Evolutionary conservation across 257 asterid species (phyloP).

Genomic region (Catharanthus roseus): DNA sequence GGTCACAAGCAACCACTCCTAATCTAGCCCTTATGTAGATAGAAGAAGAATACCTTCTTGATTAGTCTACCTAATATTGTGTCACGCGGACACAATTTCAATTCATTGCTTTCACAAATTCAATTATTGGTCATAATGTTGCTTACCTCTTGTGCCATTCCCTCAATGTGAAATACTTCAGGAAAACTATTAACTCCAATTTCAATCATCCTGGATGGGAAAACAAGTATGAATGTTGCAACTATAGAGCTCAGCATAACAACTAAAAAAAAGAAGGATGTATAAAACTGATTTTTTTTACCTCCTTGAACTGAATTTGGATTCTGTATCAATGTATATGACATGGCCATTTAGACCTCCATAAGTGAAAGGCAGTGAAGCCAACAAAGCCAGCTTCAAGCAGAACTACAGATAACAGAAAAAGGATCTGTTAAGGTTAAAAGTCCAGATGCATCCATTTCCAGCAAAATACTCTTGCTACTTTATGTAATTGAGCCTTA

Average conservation of each 20-base stretch:
- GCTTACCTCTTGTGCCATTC: slow-evolving; percentile 71
- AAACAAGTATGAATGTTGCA: not conserved
- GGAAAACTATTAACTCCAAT: slow-evolving; percentile 77
- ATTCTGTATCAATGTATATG: slow-evolving; percentile 80
- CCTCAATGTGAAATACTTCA: slow-evolving; percentile 60
- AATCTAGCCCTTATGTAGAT: not conserved
- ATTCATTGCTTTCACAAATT: not conserved
- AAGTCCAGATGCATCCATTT: slow-evolving; percentile 16
- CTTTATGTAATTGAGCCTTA: not conserved
- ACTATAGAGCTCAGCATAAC: not conserved
- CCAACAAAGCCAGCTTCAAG: slow-evolving; percentile 73
- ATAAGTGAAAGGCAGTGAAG: slow-evolving; percentile 59
- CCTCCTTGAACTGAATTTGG: slow-evolving; percentile 87
- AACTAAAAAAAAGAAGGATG: slow-evolving; percentile 9
- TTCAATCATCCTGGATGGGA: slow-evolving; percentile 62
- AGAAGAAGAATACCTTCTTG: not conserved
- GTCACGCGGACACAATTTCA: not conserved
- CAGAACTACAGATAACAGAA: slow-evolving; percentile 48
- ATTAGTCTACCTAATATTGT: not conserved
- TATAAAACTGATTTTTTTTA: slow-evolving; percentile 14
- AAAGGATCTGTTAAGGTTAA: slow-evolving; percentile 17
- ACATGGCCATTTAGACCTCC: slow-evolving; percentile 83
- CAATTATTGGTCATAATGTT: not conserved
- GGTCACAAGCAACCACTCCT: not conserved
- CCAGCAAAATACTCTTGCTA: not conserved